Evolutionary conservation across 2,329 filamentous ascomycete species (phyloP), one percentile per base, ranked within the genome.

Genomic region (Stemphylium beticola): DNA sequence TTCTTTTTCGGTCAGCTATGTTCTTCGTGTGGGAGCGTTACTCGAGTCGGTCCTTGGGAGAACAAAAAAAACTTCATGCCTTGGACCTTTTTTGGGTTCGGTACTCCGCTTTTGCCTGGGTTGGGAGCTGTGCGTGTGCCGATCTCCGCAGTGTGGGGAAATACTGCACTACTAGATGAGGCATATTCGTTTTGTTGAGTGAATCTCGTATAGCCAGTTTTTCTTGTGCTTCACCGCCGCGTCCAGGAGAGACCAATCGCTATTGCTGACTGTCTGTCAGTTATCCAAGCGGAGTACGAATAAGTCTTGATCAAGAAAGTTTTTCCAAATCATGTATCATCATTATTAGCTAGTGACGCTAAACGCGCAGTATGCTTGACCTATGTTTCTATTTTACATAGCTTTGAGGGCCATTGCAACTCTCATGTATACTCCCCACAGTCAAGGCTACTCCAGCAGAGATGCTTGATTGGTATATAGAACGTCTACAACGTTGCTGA

Each of bases 391-490:
- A 68, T 69, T 61, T 58, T 72, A 74, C 71, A 74, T 58, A 56
- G 62, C 56, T 52, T 55, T 33, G 18, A 41, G 39, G 55, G 33
- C 33, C 12, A 42, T 55, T 37, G 22, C 43, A 42, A 37, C 47
- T 40, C 49, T 29, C 15, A 31, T 20, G 37, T 29, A 44, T 9
- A 33, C 41, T 31, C 8, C 53, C 38, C n/a, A 6, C 36, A 18
- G 40, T 17, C 39, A 20, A 31, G 43, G 48, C 65, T 87, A 99
- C 84, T 99, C 95, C 67, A 99, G 82, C 83, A 96, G 82, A 56
- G 92, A 96, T 45, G 95, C 95, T 81, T 99, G 93, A 82, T 97
- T 98, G 61, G 92, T 93, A 83, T 98, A 99, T 71, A 99, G 82
- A 65, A 96, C 92, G 78, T 99, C 96, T 61, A 99, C 96, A 63